Base-by-base conservation (phyloP, 768 basidiomycete genomes). In the Boletus reticuloceps region DNA sequence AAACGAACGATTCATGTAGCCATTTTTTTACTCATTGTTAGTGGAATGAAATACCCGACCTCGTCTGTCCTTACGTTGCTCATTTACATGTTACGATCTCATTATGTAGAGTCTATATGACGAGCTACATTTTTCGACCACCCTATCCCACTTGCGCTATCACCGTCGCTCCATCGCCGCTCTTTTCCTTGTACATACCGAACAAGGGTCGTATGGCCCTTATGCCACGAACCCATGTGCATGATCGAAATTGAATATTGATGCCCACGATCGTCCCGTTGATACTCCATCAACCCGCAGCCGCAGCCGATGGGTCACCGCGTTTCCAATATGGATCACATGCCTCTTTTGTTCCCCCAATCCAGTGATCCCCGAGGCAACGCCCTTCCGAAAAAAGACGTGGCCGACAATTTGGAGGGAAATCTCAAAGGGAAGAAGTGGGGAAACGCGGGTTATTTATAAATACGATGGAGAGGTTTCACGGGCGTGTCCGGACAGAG, bases 1-100 rank as follows among this genome's bases (percentile, higher is more conserved):
- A 46, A 49, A 58, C 60, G 41, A 39, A 39, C 9, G 38, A 47
- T 51, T 47, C 29, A 43, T 57, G 60, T 63, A 61, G 60, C 60
- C 29, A 54, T 34, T 22, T n/a, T n/a, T 38, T 39, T 19, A 14
- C 17, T 19, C 17, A 36, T 39, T 17, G 17, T 6, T 17, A 32
- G 14, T 43, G 7, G 20, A 51, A 60, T 41, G 56, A 63, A 63
- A 54, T 51, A 58, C 38, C 60, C 61, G 60, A 61, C 60, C 60
- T 40, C 5, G 20, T 45, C 60, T 11, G 48, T 61, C 60, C 51
- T 61, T 61, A 61, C 60, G 60, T 58, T 20, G 44, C 12, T 42
- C 37, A 27, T 50, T 49, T 25, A 47, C 40, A 10, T 55, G 25
- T 49, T 31, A 45, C 44, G 44, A 53, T 53, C 45, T 19, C 36